These are phyloP conservation scores for Sistotremastrum niveocremeum DNA, from an alignment of 768 basidiomycete species.

Conservation along the genomic window DNA sequence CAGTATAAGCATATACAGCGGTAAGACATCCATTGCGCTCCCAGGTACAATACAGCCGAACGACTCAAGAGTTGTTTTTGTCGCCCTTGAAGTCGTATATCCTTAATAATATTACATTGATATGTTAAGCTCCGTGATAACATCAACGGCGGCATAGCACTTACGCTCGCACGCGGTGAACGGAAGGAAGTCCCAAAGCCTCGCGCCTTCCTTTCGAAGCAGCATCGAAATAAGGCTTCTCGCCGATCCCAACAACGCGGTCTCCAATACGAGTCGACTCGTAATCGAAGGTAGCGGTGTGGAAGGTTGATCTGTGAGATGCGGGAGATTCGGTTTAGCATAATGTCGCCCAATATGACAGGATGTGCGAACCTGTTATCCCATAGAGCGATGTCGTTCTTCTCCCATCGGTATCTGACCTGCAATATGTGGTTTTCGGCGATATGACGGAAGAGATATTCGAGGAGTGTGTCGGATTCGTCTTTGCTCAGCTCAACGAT, in stretches of 20 bases:
- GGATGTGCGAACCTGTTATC: slow-evolving; percentile 24
- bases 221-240: slow-evolving; percentile 22
- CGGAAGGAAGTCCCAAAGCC: slow-evolving; percentile 5
- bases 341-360: too few relatives aligned
- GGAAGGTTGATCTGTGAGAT: slow-evolving; percentile 25
- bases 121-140: too few relatives aligned
- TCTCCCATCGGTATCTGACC: slow-evolving; percentile 37
- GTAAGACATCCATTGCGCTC: too few relatives aligned
- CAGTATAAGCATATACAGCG: too few relatives aligned
- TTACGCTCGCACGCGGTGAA: too few relatives aligned
- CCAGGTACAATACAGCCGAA: too few relatives aligned
- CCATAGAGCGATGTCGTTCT: slow-evolving; percentile 47
- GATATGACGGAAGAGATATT: slow-evolving; percentile 35
- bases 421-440: slow-evolving; percentile 48
- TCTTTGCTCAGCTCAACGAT: slow-evolving; percentile 40
- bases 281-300: slow-evolving; percentile 19
- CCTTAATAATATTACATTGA: too few relatives aligned
- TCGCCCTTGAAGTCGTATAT: too few relatives aligned
- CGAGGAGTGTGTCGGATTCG: slow-evolving; percentile 37
- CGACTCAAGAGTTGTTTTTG: too few relatives aligned
- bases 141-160: too few relatives aligned
- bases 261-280: slow-evolving; percentile 13
- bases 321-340: too few relatives aligned
- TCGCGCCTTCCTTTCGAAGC: slow-evolving; percentile 9
- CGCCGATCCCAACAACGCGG: slow-evolving; percentile 23